Conservation (phyloP, 163 green algal genomes). For the Scenedesmus sp. region DNA sequence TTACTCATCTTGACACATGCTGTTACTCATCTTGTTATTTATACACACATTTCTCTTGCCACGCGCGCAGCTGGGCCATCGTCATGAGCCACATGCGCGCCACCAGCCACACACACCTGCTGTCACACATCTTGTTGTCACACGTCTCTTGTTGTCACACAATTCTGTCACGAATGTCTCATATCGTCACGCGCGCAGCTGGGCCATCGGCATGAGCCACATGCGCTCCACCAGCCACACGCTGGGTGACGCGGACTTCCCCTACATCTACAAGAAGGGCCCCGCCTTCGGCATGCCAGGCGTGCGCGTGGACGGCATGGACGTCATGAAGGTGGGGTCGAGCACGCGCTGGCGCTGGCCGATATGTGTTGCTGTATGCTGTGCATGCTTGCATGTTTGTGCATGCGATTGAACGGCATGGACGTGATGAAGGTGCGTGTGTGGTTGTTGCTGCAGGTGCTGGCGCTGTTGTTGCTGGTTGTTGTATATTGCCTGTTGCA, state of each 20-base stretch:
- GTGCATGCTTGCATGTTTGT: neutral
- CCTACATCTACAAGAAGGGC: slow-evolving; percentile 98
- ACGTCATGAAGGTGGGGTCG: slow-evolving; percentile 91
- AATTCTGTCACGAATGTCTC: neutral
- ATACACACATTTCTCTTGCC: no score
- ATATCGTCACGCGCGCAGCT: slow-evolving; percentile 56
- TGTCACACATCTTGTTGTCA: no score
- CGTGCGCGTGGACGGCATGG: slow-evolving; percentile 98
- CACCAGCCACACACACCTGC: no score
- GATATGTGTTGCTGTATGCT: no score
- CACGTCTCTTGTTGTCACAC: neutral
- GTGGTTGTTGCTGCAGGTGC: no score
- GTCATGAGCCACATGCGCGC: no score
- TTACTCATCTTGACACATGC: no score
- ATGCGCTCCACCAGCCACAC: slow-evolving; percentile 84
- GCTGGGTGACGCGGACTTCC: slow-evolving; percentile 79
- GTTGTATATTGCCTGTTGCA: no score
- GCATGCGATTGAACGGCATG: slow-evolving; percentile 80
- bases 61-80: no score
- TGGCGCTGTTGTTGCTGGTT: no score
- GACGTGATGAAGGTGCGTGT: slow-evolving; percentile 90
- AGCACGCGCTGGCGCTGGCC: neutral
- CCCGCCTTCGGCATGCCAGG: slow-evolving; percentile 98
- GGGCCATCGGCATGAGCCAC: slow-evolving; percentile 99
- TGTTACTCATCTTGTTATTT: no score